These are phyloP conservation scores for Haematococcus lacustris DNA, from an alignment of 139 green algal genomes.

Conservation along the genomic window DNA sequence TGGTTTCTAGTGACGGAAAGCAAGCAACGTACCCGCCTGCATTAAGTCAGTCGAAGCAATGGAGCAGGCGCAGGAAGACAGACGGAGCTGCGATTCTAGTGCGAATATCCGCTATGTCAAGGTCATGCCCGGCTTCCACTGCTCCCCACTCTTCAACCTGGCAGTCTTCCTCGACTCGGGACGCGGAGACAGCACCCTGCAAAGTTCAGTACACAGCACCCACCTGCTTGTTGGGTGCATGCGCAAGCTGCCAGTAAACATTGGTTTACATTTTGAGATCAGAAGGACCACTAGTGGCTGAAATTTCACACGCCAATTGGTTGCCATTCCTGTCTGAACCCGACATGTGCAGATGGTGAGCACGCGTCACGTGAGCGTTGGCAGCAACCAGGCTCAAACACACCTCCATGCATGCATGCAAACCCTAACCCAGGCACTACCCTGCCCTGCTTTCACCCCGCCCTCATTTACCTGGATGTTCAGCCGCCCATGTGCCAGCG, in stretches of 20 bases:
- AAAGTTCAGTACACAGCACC: background rate
- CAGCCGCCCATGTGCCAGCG: slow-evolving; percentile 56
- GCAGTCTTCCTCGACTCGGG: slow-evolving; percentile 74
- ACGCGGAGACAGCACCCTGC: slow-evolving; percentile 42
- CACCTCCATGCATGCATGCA: slow-evolving; percentile 1
- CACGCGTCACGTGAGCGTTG: too few relatives aligned
- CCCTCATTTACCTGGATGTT: slow-evolving; percentile 8
- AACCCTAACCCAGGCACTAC: background rate
- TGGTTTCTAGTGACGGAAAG: too few relatives aligned
- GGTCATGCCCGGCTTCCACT: slow-evolving; percentile 94
- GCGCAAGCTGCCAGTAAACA: too few relatives aligned
- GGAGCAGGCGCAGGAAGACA: slow-evolving; percentile 64
- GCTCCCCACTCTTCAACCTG: slow-evolving; percentile 82
- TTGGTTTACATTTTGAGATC: background rate
- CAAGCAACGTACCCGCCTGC: too few relatives aligned
- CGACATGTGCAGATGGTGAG: background rate
- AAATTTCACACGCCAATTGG: background rate
- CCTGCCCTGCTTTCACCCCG: background rate
- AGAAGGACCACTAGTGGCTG: background rate
- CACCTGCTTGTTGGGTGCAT: background rate
- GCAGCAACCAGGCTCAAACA: too few relatives aligned
- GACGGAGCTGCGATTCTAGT: slow-evolving; percentile 66
- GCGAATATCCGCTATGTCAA: slow-evolving; percentile 76
- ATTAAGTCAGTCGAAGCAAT: too few relatives aligned
- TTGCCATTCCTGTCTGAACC: background rate